Percentiles rank a stretch among this genome's conserved stretches.
Evolutionary conservation across 2,329 filamentous ascomycete genomes (phyloP).

Genomic region (Cytospora piceicola): DNA sequence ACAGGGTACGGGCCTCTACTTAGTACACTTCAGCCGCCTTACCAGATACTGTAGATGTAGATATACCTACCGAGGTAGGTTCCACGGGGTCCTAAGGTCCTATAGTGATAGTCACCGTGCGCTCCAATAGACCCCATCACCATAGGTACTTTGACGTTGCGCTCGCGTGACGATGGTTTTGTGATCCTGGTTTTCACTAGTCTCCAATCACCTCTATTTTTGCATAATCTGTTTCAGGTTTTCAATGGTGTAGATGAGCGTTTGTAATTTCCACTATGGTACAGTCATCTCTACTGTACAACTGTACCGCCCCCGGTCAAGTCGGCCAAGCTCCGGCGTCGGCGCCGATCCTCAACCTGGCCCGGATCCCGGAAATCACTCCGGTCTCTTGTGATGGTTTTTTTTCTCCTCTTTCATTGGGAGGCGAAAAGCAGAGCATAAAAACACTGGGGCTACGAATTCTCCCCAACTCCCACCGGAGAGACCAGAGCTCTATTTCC

Average conservation of each 20-base stretch:
- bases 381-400: background rate
- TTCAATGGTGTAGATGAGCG: background rate
- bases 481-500: slow-evolving; percentile 35
- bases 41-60: background rate
- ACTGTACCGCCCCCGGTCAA: background rate
- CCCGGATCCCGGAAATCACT: background rate
- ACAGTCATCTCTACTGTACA: background rate
- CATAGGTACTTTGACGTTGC: background rate
- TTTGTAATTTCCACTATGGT: background rate
- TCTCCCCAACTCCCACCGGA: no score
- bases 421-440: background rate
- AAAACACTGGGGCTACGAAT: background rate
- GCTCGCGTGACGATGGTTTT: background rate
- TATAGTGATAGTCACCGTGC: background rate
- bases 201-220: background rate
- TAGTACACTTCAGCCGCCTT: slow-evolving; percentile 3
- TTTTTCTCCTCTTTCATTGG: background rate
- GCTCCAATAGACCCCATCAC: background rate
- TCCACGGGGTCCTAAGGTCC: background rate
- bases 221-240: background rate
- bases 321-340: slow-evolving; percentile 4
- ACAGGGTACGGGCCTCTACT: background rate
- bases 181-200: background rate
- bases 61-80: no score
- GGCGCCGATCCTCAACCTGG: background rate